Conservation (phyloP, 305 asterid species). For the Fraxinus floribunda region DNA sequence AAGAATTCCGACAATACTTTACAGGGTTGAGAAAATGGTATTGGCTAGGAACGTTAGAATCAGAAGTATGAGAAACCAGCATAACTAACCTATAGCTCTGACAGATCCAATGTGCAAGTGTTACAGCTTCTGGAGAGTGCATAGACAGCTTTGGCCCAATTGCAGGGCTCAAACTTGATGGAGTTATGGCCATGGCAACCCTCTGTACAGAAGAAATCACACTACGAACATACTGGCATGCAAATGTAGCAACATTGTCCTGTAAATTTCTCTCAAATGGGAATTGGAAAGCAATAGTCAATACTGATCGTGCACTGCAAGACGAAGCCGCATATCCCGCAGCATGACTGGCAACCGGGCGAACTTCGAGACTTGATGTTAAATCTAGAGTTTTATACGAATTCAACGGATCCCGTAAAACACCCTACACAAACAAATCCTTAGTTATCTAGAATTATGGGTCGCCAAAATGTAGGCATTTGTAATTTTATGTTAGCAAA, state of each 20-base stretch:
- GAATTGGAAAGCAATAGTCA: constrained; percentile 87
- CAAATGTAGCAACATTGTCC: constrained; percentile 80
- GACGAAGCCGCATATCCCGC: constrained; percentile 37
- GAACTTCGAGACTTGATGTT: constrained; percentile 77
- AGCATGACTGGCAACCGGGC: constrained; percentile 40
- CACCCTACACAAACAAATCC: constrained; percentile 39
- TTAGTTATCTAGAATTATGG: constrained; percentile 9
- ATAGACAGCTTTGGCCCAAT: constrained; percentile 59
- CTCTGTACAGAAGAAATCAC: constrained; percentile 85
- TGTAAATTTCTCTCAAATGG: constrained; percentile 76
- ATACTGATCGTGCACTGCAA: constrained; percentile 57
- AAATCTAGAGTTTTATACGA: constrained; percentile 68
- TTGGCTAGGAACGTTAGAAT: not conserved
- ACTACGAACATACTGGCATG: constrained; percentile 79
- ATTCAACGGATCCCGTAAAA: constrained; percentile 38
- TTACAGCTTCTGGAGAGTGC: constrained; percentile 79
- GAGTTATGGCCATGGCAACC: constrained; percentile 82
- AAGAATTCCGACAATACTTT: not conserved
- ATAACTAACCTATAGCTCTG: constrained; percentile 68
- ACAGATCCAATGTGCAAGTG: constrained; percentile 86
- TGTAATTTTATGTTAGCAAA: not conserved
- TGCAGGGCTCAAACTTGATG: constrained; percentile 55
- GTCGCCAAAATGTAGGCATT: not conserved
- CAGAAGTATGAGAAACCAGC: not conserved
- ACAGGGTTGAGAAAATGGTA: not conserved